Evolutionary conservation across 2,329 filamentous ascomycete species (phyloP).

Genomic region (Sclerotinia nivalis): DNA sequence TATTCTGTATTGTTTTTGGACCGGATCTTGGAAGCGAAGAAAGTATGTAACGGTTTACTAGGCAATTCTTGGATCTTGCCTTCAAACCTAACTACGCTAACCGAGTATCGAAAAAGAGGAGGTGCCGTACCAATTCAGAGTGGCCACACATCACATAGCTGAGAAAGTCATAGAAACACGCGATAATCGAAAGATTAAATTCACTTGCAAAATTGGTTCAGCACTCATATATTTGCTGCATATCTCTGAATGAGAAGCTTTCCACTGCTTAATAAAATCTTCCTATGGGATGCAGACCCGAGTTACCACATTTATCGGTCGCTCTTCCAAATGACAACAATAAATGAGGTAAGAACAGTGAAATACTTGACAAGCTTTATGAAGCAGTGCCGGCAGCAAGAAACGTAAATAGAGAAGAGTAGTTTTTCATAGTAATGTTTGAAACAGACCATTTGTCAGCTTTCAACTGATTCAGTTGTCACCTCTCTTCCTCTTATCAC

Average conservation of each 20-base stretch:
- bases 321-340: conserved; percentile 6
- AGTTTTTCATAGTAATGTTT: neutral
- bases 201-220: conserved; percentile 9
- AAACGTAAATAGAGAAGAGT: conserved; percentile 22
- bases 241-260: conserved; percentile 35
- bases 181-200: conserved; percentile 1
- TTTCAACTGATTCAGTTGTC: neutral
- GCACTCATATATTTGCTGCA: conserved; percentile 29
- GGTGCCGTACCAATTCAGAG: conserved; percentile 1
- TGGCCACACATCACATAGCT: conserved; percentile 8
- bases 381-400: conserved; percentile 30
- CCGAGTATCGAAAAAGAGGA: conserved; percentile 6
- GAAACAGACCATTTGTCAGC: conserved; percentile 6
- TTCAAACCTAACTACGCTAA: conserved; percentile 9
- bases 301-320: conserved; percentile 8
- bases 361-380: conserved; percentile 19
- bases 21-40: conserved; percentile 2
- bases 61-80: conserved; percentile 2
- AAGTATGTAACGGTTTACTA: neutral
- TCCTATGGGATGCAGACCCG: conserved; percentile 17
- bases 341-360: conserved; percentile 10
- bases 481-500: conserved; percentile 23
- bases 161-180: neutral
- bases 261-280: conserved; percentile 26
- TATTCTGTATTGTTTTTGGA: neutral